Evolutionary conservation across 2,329 filamentous ascomycete species (phyloP).

Genomic region (Fusarium subglutinans): DNA sequence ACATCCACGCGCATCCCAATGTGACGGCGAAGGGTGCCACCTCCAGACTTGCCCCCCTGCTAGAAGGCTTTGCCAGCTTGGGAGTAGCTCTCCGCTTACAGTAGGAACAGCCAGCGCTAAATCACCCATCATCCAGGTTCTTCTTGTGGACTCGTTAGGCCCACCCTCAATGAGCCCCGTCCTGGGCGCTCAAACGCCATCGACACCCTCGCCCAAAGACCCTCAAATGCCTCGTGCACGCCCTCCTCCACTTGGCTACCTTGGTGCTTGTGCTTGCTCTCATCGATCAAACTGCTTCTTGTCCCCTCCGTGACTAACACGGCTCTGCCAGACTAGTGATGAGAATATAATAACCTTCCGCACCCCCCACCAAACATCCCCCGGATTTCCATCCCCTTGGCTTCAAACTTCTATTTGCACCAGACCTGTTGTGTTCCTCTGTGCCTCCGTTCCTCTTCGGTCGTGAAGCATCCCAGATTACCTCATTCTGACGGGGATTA

Average conservation of each 20-base stretch:
- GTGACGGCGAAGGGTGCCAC: conserved; percentile 33
- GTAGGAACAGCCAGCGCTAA: conserved; percentile 13
- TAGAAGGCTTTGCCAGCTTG: conserved; percentile 19
- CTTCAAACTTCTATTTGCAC: conserved; percentile 36
- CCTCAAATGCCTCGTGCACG: conserved; percentile 32
- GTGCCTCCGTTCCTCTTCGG: conserved; percentile 18
- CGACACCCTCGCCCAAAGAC: conserved; percentile 24
- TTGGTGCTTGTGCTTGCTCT: conserved; percentile 11
- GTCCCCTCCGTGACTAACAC: conserved; percentile 29
- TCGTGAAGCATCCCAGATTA: conserved; percentile 22
- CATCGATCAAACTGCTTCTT: conserved; percentile 36
- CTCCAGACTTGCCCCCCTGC: conserved; percentile 35
- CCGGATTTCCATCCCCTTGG: conserved; percentile 46
- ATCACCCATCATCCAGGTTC: conserved; percentile 34
- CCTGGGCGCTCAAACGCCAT: conserved; percentile 25
- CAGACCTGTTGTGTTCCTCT: conserved; percentile 8
- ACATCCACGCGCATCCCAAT: conserved; percentile 26
- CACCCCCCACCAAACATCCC: conserved; percentile 44
- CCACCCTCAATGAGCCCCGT: conserved; percentile 30
- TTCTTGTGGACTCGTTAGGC: conserved; percentile 21
- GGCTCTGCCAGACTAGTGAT: conserved; percentile 33
- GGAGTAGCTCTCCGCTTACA: conserved; percentile 25
- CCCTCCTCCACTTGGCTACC: conserved; percentile 34
- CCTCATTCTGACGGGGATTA: conserved; percentile 28
- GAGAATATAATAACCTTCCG: conserved; percentile 47